These are phyloP conservation scores for Theileria annulata DNA, from an alignment of 169 alveolate genomes.

Conservation along the genomic window DNA sequence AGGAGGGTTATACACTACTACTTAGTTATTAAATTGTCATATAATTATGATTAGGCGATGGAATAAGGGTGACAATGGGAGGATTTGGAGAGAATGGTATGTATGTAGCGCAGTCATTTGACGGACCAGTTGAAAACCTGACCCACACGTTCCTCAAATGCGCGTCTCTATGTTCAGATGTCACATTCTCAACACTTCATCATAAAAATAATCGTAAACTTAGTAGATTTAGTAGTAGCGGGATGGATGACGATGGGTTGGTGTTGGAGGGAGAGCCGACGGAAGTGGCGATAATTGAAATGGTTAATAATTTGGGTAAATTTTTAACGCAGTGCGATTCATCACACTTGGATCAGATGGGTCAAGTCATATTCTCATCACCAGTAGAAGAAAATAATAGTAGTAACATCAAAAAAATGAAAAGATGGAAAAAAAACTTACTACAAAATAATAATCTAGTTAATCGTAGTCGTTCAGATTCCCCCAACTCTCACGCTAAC, in stretches of 20 bases:
- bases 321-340: neutral
- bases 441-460: neutral
- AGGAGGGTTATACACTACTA: neutral
- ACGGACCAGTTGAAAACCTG: constrained; percentile 21
- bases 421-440: neutral
- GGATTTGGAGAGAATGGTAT: constrained; percentile 1
- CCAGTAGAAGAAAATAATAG: neutral
- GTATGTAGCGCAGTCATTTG: constrained; percentile 10
- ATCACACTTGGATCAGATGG: constrained; percentile 11
- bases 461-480: neutral
- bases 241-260: constrained; percentile 3
- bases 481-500: neutral
- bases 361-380: neutral
- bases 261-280: constrained; percentile 60
- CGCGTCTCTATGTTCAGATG: constrained; percentile 55
- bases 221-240: neutral
- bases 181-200: neutral
- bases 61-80: neutral
- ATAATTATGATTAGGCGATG: neutral
- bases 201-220: neutral
- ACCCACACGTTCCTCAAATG: constrained; percentile 35
- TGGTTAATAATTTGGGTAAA: constrained; percentile 41
- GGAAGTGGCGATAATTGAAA: constrained; percentile 51
- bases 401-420: neutral
- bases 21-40: neutral